Conservation (phyloP, 352 stramenopile species). For the Labyrinthula sp. region DNA sequence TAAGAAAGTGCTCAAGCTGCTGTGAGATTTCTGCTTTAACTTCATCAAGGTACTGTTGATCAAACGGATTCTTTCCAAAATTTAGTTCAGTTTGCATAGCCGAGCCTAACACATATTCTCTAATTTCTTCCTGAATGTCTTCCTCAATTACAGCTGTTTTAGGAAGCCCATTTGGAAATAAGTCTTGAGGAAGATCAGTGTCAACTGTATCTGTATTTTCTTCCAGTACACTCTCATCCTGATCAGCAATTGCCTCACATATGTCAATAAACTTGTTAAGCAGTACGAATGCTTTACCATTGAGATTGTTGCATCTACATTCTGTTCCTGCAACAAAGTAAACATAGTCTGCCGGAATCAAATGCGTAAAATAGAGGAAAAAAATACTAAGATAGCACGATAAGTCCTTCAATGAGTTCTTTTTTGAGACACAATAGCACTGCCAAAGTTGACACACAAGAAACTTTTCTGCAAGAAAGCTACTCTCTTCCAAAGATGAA, state of each 20-base stretch:
- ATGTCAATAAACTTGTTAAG: constrained; percentile 81
- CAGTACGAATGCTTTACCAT: constrained; percentile 72
- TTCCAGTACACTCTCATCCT: constrained; percentile 51
- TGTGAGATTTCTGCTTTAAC: background rate
- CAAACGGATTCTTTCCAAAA: constrained; percentile 51
- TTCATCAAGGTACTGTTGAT: constrained; percentile 14
- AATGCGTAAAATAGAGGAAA: too few species aligned
- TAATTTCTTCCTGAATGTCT: constrained; percentile 63
- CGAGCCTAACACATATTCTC: constrained; percentile 74
- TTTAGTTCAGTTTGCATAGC: constrained; percentile 81
- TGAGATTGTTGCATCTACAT: constrained; percentile 56
- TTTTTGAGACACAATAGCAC: too few species aligned
- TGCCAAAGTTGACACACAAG: too few species aligned
- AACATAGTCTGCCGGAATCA: constrained; percentile 70
- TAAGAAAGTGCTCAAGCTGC: constrained; percentile 2
- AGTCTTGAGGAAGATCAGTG: constrained; percentile 64
- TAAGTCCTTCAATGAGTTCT: too few species aligned
- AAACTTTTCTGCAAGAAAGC: too few species aligned
- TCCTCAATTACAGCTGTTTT: constrained; percentile 38
- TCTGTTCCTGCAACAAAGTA: constrained; percentile 64
- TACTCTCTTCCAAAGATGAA: too few species aligned
- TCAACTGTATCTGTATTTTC: constrained; percentile 76
- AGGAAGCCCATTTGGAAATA: constrained; percentile 44
- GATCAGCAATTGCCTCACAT: constrained; percentile 74
- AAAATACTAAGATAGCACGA: too few species aligned